Percentiles rank a stretch among this genome's conserved stretches.
Evolutionary conservation across 2,329 filamentous ascomycete genomes (phyloP).

Genomic region (Cladobotryum protrusum): DNA sequence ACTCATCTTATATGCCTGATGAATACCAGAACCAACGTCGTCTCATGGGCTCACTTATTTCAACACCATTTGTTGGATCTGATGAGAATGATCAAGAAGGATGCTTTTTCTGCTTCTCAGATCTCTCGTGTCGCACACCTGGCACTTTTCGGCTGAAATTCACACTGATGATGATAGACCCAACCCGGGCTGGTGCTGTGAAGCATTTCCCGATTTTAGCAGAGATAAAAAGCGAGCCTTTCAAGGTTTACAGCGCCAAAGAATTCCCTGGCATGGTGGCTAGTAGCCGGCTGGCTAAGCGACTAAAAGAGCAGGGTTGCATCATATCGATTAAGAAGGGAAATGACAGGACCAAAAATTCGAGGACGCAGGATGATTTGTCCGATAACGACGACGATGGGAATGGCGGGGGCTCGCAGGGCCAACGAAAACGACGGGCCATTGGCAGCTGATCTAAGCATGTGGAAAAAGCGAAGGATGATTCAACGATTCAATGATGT

Average conservation of each 20-base stretch:
- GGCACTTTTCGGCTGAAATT: conserved; percentile 72
- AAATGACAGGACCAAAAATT: conserved; percentile 28
- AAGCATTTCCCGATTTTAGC: conserved; percentile 45
- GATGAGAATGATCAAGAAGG: conserved; percentile 69
- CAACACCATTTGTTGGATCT: conserved; percentile 67
- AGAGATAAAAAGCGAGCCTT: conserved; percentile 58
- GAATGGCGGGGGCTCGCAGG: conserved; percentile 12
- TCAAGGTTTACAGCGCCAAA: conserved; percentile 76
- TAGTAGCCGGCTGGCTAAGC: conserved; percentile 66
- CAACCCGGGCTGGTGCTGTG: conserved; percentile 41
- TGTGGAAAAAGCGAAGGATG: neutral
- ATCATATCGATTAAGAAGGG: conserved; percentile 84
- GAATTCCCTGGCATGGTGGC: conserved; percentile 81
- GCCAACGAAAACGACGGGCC: conserved; percentile 12
- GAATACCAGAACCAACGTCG: conserved; percentile 67
- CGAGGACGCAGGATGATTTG: conserved; percentile 11
- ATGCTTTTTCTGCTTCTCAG: conserved; percentile 81
- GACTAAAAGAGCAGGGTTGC: conserved; percentile 71
- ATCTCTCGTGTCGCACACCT: conserved; percentile 72
- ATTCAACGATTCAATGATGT: too few relatives aligned
- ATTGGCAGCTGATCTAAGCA: conserved; percentile 8
- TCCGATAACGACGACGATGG: conserved; percentile 14
- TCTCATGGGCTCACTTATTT: conserved; percentile 73
- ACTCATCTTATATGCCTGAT: conserved; percentile 65
- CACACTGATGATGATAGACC: conserved; percentile 65